phyloP scores from a whole-genome alignment of 2,329 filamentous ascomycete genomes.

The Paecilomyces dactylethromorphus region DNA sequence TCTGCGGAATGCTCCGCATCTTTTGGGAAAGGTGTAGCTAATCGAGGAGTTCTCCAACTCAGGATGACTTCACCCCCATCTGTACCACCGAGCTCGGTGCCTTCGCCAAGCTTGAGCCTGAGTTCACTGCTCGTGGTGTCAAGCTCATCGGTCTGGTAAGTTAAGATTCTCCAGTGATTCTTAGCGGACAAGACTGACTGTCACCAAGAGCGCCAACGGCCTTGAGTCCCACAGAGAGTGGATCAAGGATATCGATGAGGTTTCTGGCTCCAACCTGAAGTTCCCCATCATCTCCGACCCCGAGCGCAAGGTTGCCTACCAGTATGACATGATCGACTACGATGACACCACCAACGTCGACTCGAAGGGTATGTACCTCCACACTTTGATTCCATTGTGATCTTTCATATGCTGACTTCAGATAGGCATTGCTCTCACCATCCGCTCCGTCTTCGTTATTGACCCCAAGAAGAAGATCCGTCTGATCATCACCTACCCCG shows the following conservation, averaged over 20 bases:
- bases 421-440: slow-evolving; percentile 70
- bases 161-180: background rate
- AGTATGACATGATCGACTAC: slow-evolving; percentile 79
- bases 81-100: slow-evolving; percentile 94
- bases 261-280: slow-evolving; percentile 60
- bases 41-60: background rate
- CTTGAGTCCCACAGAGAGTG: slow-evolving; percentile 76
- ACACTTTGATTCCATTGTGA: background rate
- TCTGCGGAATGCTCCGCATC: background rate
- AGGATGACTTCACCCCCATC: slow-evolving; percentile 78
- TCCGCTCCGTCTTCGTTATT: slow-evolving; percentile 91
- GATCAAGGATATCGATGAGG: slow-evolving; percentile 84
- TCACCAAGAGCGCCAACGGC: slow-evolving; percentile 63
- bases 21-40: background rate
- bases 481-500: slow-evolving; percentile 86
- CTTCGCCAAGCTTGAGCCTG: slow-evolving; percentile 80
- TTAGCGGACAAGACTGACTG: background rate
- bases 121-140: slow-evolving; percentile 79
- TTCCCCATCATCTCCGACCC: slow-evolving; percentile 83
- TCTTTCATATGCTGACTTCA: slow-evolving; percentile 1
- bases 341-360: slow-evolving; percentile 78
- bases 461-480: slow-evolving; percentile 91
- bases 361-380: slow-evolving; percentile 51
- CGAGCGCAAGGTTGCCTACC: slow-evolving; percentile 66
- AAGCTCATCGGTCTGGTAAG: slow-evolving; percentile 78